A percentile compares a stretch with the other conserved stretches of the same genome.
phyloP scores from a whole-genome alignment of 768 basidiomycete species.

The Russula sp. region DNA sequence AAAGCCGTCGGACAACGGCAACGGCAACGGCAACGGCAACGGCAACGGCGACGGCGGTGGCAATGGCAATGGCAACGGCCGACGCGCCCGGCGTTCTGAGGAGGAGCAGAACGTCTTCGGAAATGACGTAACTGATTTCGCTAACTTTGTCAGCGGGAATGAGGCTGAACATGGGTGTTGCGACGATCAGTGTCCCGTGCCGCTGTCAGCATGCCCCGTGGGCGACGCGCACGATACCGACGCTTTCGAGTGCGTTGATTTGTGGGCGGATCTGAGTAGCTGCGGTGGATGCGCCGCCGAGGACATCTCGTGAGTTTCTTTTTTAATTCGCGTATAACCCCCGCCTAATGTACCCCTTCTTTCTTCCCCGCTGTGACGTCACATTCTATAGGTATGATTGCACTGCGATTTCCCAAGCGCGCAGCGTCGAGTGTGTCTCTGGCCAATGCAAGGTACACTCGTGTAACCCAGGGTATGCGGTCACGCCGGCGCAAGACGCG shows the following conservation, averaged over 20 bases:
- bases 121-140: too few relatives aligned
- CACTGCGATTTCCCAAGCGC: slow-evolving; percentile 25
- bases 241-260: slow-evolving; percentile 31
- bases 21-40: too few relatives aligned
- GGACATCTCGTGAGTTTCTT: slow-evolving; percentile 25
- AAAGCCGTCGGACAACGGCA: too few relatives aligned
- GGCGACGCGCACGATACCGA: slow-evolving; percentile 12
- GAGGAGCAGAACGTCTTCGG: neutral
- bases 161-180: neutral
- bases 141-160: too few relatives aligned
- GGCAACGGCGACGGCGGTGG: too few relatives aligned
- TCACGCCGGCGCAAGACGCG: slow-evolving; percentile 17
- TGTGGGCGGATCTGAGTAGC: slow-evolving; percentile 27
- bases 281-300: slow-evolving; percentile 31
- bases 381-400: slow-evolving; percentile 28
- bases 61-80: too few relatives aligned
- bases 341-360: neutral
- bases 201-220: slow-evolving; percentile 13
- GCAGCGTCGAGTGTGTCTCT: slow-evolving; percentile 28
- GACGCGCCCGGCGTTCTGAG: neutral
- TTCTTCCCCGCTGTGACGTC: neutral
- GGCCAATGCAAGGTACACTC: slow-evolving; percentile 29
- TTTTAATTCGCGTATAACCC: too few relatives aligned
- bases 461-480: slow-evolving; percentile 28
- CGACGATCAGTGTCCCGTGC: slow-evolving; percentile 4